Percentiles rank a stretch among this genome's conserved stretches.
Conservation (phyloP, 202 grass and related monocot genomes). For the Zoysia matrella region DNA sequence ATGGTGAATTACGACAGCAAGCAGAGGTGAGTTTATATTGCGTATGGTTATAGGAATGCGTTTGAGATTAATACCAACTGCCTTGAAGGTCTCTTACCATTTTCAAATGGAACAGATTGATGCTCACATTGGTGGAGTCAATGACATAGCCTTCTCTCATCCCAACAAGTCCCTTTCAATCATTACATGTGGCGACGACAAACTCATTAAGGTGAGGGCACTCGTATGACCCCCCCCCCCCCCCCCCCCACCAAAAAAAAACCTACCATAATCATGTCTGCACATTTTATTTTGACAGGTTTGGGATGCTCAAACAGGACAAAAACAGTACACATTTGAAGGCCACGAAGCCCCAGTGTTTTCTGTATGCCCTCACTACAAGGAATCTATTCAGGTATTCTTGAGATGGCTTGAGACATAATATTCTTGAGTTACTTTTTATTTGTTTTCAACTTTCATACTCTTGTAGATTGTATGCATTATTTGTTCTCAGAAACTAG, state of each 20-base stretch:
- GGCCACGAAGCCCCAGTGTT: constrained; percentile 98
- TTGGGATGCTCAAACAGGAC: constrained; percentile 95
- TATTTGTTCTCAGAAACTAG: neutral
- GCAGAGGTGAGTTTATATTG: constrained; percentile 68
- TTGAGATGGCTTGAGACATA: constrained; percentile 17
- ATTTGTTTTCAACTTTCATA: constrained; percentile 12
- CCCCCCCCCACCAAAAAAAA: no score
- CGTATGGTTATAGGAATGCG: constrained; percentile 2
- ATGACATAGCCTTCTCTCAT: constrained; percentile 99
- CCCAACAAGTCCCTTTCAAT: constrained; percentile 95
- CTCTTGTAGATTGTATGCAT: neutral
- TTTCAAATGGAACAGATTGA: constrained; percentile 77
- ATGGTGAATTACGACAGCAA: constrained; percentile 91
- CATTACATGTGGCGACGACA: constrained; percentile 99
- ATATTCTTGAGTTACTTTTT: constrained; percentile 30
- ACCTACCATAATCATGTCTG: constrained; percentile 36
- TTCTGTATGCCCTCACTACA: constrained; percentile 99
- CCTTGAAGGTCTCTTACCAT: constrained; percentile 37
- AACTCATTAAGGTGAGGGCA: constrained; percentile 86
- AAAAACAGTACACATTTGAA: constrained; percentile 97
- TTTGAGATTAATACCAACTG: constrained; percentile 13
- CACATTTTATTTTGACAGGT: constrained; percentile 68
- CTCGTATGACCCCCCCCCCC: constrained; percentile 10
- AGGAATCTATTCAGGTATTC: constrained; percentile 94
- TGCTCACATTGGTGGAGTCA: constrained; percentile 95